Conservation (phyloP, 148 eudicot genomes). For the Limonium bicolor region DNA sequence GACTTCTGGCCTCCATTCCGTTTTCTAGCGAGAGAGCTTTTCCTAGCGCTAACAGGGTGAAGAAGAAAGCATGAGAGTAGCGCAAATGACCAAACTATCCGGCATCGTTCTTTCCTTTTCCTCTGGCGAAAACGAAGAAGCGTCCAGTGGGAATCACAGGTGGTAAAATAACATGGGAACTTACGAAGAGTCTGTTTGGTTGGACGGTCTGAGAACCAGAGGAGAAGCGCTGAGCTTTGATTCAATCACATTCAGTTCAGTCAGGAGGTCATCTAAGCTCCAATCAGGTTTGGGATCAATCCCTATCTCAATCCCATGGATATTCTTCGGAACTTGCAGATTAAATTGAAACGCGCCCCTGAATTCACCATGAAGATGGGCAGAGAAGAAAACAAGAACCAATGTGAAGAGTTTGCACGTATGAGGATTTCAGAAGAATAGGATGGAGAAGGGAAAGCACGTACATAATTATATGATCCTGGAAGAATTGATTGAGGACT, state of each 20-base stretch:
- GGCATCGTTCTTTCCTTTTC: too few species aligned
- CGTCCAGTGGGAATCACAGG: too few species aligned
- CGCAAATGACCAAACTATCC: too few species aligned
- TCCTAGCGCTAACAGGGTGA: slow-evolving; percentile 15
- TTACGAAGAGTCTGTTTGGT: slow-evolving; percentile 26
- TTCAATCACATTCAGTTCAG: slow-evolving; percentile 46
- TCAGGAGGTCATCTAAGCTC: slow-evolving; percentile 46
- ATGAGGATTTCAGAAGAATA: too few species aligned
- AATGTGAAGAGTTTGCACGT: too few species aligned
- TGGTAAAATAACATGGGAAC: background rate
- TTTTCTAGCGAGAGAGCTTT: slow-evolving; percentile 13
- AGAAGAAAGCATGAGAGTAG: background rate
- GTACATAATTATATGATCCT: too few species aligned
- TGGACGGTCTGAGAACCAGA: slow-evolving; percentile 21
- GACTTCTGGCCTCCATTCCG: slow-evolving; percentile 13
- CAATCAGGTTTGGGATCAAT: slow-evolving; percentile 78
- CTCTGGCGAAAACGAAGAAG: too few species aligned
- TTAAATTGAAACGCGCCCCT: slow-evolving; percentile 46
- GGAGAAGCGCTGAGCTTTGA: slow-evolving; percentile 23
- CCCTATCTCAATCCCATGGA: slow-evolving; percentile 29
- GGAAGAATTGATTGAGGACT: too few species aligned
- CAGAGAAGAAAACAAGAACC: too few species aligned
- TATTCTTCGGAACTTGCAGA: slow-evolving; percentile 19
- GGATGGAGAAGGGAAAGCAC: too few species aligned
- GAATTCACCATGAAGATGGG: too few species aligned